A percentile compares a stretch with the other conserved stretches of the same genome.
Conservation (phyloP, 2,329 filamentous ascomycete species). For the Fusarium dlaminii region DNA sequence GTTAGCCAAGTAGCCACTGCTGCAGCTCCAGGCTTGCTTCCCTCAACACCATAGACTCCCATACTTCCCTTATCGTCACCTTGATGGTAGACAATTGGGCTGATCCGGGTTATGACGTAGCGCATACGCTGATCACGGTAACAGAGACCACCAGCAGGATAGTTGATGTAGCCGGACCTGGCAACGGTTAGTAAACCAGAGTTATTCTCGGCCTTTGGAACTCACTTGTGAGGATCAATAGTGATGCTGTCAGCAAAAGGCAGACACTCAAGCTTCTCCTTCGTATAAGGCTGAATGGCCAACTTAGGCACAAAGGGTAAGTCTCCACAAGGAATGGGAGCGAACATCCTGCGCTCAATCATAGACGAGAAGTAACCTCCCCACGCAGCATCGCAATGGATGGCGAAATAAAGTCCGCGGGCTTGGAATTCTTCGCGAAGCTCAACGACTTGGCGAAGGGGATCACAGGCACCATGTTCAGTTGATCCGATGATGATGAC, state of each 20-base stretch:
- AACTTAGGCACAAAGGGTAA: neutral
- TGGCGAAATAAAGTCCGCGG: neutral
- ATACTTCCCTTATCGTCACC: neutral
- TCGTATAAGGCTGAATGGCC: neutral
- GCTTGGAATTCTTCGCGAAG: neutral
- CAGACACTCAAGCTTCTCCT: neutral
- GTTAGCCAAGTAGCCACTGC: neutral
- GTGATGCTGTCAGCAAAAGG: neutral
- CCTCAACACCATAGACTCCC: neutral
- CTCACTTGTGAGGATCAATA: neutral
- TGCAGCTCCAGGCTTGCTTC: neutral
- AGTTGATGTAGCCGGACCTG: neutral
- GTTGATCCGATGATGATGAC: neutral
- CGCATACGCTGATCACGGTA: neutral
- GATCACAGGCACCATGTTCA: neutral
- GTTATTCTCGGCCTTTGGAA: rapidly evolving
- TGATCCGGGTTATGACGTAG: neutral
- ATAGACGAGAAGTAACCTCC: neutral
- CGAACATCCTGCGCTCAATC: neutral
- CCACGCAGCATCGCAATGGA: neutral
- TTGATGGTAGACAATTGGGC: neutral
- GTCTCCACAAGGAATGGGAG: neutral
- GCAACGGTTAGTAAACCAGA: rapidly evolving
- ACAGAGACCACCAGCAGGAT: neutral
- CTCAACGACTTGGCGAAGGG: neutral